Percentiles rank a stretch among this genome's conserved stretches.
phyloP scores from a whole-genome alignment of 2,329 filamentous ascomycete genomes.

The Diaporthe ampelina region DNA sequence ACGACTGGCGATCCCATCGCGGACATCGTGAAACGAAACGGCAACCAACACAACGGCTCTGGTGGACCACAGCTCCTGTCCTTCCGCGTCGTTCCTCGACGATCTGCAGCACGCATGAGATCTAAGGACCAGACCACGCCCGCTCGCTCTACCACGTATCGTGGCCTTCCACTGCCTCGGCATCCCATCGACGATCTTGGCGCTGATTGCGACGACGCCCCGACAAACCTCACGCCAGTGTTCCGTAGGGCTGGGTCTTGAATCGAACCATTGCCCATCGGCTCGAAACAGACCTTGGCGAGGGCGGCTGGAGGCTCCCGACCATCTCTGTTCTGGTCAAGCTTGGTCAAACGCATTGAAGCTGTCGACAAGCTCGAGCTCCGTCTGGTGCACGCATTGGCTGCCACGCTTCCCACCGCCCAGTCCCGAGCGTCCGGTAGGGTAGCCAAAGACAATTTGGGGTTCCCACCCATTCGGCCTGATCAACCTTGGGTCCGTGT shows the following conservation, averaged over 20 bases:
- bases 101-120: constrained; percentile 28
- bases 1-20: constrained; percentile 1
- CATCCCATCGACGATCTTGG: constrained; percentile 18
- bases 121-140: constrained; percentile 3
- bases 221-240: constrained; percentile 25
- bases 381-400: not conserved
- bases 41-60: constrained; percentile 15
- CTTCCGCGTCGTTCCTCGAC: constrained; percentile 3
- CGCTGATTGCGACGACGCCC: constrained; percentile 15
- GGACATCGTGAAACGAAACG: constrained; percentile 35
- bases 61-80: constrained; percentile 18
- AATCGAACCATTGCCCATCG: constrained; percentile 22
- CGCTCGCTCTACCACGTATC: not conserved
- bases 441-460: constrained; percentile 10
- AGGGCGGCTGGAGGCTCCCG: not conserved
- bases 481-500: constrained; percentile 1
- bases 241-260: constrained; percentile 28
- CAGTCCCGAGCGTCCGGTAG: constrained; percentile 15
- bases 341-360: constrained; percentile 10
- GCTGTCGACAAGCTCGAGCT: constrained; percentile 2
- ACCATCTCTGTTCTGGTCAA: constrained; percentile 13
- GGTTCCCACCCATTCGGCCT: not conserved
- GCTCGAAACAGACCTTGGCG: not conserved
- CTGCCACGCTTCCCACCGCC: constrained; percentile 4
- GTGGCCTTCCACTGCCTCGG: not conserved